These are phyloP conservation scores for Pyropia yezoensis DNA, from an alignment of 23 red algal species.

Conservation along the genomic window DNA sequence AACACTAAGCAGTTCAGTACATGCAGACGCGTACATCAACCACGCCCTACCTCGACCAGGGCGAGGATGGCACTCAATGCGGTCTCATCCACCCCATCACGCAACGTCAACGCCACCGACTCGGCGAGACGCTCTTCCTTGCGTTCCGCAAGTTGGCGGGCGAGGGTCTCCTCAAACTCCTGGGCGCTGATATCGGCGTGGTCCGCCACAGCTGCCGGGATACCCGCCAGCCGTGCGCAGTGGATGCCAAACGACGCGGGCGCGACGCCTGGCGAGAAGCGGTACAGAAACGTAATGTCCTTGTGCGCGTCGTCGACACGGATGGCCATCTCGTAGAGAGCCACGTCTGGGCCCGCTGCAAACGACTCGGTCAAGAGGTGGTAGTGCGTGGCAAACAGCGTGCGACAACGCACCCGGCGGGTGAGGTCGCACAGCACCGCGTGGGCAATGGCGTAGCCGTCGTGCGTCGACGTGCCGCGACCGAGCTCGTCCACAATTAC, in stretches of 20 bases:
- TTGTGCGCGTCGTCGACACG: slow-evolving; percentile 64
- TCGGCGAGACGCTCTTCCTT: too few relatives aligned
- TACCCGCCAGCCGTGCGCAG: slow-evolving; percentile 78
- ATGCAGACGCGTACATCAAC: too few relatives aligned
- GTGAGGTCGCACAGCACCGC: slow-evolving; percentile 58
- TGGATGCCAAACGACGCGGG: slow-evolving; percentile 65
- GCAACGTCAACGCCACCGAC: too few relatives aligned
- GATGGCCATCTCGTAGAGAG: slow-evolving; percentile 50
- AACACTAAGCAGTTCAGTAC: too few relatives aligned
- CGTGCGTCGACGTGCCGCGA: slow-evolving; percentile 88
- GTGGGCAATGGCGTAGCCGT: slow-evolving; percentile 85
- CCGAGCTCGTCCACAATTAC: slow-evolving; percentile 92
- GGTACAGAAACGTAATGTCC: slow-evolving; percentile 85
- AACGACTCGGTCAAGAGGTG: slow-evolving; percentile 57
- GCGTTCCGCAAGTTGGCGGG: slow-evolving; percentile 5
- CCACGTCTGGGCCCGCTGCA: neutral
- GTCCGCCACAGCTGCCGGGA: slow-evolving; percentile 32
- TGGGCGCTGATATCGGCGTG: slow-evolving; percentile 30
- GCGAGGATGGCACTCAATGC: too few relatives aligned
- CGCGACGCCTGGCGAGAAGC: slow-evolving; percentile 25
- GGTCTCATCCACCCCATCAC: too few relatives aligned
- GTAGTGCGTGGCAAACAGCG: slow-evolving; percentile 93
- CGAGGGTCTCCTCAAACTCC: slow-evolving; percentile 23
- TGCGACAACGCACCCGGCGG: slow-evolving; percentile 42
- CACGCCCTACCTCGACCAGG: too few relatives aligned